Base-by-base conservation (phyloP, 129 eudicot genomes). In the Lactuca sativa region DNA sequence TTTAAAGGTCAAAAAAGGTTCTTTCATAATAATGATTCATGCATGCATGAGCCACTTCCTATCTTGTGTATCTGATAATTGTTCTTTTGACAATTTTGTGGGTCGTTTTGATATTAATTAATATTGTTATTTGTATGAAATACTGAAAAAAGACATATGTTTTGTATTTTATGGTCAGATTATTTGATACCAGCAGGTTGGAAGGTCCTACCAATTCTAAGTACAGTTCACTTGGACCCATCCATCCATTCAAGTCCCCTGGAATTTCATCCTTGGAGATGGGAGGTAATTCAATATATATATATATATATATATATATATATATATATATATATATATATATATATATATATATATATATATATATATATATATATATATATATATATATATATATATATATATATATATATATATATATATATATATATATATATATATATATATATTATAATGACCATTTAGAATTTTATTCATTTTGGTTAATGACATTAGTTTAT, bases 151-250 rank as follows among this genome's bases (percentile, higher is more conserved):
- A 60, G 9, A 59, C 40, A 43, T 54, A 31, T 12, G 55, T 69
- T 62, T 62, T 56, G 70, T 73, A 72, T 64, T 49, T 62, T 73
- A 53, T 61, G 43, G 40, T 32, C 84, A 86, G 95, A 73, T 80
- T 86, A 86, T 80, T 64, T 90, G 66, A 90, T 90, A 77, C 96
- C 96, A 66, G 74, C 86, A 6, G 96, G 96, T 32, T 90, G 96
- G 96, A 85, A 86, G 87, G 96, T 90, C 88, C 95, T 90, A 82
- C 96, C 96, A 49, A 80, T 90, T 72, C 74, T 90, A 70, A 84
- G 88, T 75, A 88, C 96, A 57, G 95, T 86, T 76, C 96, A 90
- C 72, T 78, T 90, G 72, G 96, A 90, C 86, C 81, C 92, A 57
- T 82, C 88, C 13, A 66, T 86, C 62, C 86, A 90, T 86, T 72